A percentile compares a stretch with the other conserved stretches of the same genome.
These are phyloP conservation scores for Phalaenopsis aphrodite DNA, from an alignment of 106 monocot species.

Conservation along the genomic window DNA sequence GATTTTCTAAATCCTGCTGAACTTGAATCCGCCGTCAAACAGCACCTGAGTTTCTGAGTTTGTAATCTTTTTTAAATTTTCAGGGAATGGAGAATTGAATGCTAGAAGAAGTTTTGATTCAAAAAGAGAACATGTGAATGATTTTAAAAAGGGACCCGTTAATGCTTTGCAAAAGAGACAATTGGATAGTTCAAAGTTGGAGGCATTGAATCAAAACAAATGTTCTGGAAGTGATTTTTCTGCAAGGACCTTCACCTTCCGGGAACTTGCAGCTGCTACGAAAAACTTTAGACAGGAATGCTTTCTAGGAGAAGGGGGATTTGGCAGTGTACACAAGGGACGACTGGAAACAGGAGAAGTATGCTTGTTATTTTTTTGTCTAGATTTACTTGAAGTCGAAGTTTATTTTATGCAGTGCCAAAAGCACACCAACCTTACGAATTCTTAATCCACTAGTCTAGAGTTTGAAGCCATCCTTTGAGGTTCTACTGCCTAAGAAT, in stretches of 20 bases:
- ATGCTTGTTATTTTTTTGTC: background rate
- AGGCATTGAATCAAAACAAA: slow-evolving; percentile 1
- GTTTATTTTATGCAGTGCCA: background rate
- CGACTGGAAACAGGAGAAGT: slow-evolving; percentile 6
- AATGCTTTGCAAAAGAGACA: background rate
- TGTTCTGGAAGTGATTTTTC: slow-evolving; percentile 9
- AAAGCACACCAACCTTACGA: background rate
- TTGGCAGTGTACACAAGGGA: slow-evolving; percentile 11
- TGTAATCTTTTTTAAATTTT: background rate
- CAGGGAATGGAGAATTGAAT: background rate
- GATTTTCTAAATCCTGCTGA: too few relatives aligned
- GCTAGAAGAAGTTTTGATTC: background rate
- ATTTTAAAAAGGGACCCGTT: background rate
- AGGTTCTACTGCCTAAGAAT: background rate
- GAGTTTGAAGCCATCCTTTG: background rate
- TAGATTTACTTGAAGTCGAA: background rate
- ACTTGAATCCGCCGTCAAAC: too few relatives aligned
- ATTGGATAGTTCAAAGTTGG: background rate
- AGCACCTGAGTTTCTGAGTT: background rate
- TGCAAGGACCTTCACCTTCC: slow-evolving; percentile 6
- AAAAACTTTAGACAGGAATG: slow-evolving; percentile 12
- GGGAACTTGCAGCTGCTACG: slow-evolving; percentile 7
- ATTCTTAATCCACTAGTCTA: background rate
- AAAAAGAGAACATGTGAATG: background rate
- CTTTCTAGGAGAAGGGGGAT: slow-evolving; percentile 12